These are phyloP conservation scores for Ajuga chamaepitys DNA, from an alignment of 257 asterid genomes.

Conservation along the genomic window DNA sequence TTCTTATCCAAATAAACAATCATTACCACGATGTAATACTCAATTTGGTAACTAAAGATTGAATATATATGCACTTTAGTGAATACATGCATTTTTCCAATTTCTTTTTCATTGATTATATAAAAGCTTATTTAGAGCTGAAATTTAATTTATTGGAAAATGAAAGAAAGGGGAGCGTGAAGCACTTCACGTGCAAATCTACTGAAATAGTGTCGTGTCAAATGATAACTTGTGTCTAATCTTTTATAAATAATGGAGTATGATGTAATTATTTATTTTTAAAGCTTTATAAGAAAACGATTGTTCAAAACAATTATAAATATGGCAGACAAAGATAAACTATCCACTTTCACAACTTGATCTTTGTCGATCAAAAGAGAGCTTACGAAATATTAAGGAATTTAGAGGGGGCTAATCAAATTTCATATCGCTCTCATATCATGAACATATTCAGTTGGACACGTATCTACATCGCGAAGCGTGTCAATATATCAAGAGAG, in stretches of 20 bases:
- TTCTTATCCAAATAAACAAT: too few species aligned
- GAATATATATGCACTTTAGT: too few species aligned
- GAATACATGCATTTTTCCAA: background rate
- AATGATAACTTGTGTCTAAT: slow-evolving; percentile 2
- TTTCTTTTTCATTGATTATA: background rate
- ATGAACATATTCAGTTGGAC: too few species aligned
- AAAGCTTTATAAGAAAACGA: slow-evolving; percentile 27
- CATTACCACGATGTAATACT: too few species aligned
- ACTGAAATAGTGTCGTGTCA: slow-evolving; percentile 13
- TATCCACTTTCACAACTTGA: slow-evolving; percentile 11
- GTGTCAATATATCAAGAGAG: too few species aligned
- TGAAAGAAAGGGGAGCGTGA: slow-evolving; percentile 4
- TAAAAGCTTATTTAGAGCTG: background rate
- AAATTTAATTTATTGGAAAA: background rate
- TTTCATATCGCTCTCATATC: too few species aligned
- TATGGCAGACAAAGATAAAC: slow-evolving; percentile 41
- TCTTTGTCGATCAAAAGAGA: slow-evolving; percentile 22
- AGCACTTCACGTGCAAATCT: slow-evolving; percentile 19
- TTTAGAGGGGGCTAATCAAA: too few species aligned
- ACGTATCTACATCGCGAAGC: too few species aligned
- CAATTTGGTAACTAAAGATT: too few species aligned
- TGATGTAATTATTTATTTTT: slow-evolving; percentile 13
- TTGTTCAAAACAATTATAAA: slow-evolving; percentile 18
- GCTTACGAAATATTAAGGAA: background rate
- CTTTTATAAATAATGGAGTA: background rate